Conservation (phyloP, 139 green algal species). For the Coelastrella sp. region DNA sequence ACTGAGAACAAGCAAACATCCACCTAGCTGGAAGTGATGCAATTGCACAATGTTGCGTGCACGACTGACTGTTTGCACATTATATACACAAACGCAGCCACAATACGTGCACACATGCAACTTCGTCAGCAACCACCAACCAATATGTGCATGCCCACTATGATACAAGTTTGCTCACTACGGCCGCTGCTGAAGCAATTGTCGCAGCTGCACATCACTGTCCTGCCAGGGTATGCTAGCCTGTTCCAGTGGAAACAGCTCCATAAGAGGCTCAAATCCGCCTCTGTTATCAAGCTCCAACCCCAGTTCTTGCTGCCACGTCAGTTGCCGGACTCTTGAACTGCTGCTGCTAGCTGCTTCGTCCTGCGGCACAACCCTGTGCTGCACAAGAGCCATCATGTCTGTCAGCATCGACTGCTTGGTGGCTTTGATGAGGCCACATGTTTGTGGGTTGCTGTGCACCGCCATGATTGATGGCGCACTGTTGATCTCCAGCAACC, state of each 20-base stretch:
- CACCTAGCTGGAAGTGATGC: no score
- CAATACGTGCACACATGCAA: no score
- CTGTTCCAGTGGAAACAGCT: slow-evolving; percentile 31
- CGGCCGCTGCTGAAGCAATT: background rate
- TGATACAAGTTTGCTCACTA: no score
- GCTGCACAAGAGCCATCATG: slow-evolving; percentile 45
- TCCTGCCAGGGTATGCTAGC: slow-evolving; percentile 32
- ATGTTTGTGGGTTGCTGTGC: slow-evolving; percentile 22
- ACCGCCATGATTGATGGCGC: slow-evolving; percentile 67
- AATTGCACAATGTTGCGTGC: no score
- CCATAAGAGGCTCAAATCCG: slow-evolving; percentile 46
- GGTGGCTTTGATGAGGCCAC: slow-evolving; percentile 39
- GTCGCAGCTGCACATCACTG: slow-evolving; percentile 19
- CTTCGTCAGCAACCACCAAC: no score
- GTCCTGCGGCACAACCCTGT: slow-evolving; percentile 14
- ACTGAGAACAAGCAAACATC: no score
- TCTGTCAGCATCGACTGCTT: slow-evolving; percentile 60
- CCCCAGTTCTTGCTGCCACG: slow-evolving; percentile 29
- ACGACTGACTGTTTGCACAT: no score
- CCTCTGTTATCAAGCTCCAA: slow-evolving; percentile 27
- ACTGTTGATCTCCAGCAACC: slow-evolving; percentile 76
- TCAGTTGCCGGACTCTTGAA: background rate
- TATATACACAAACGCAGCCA: no score
- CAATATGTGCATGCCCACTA: no score
- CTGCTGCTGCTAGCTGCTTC: background rate